These are phyloP conservation scores for Rutstroemia sp. DNA, from an alignment of 2,329 filamentous ascomycete genomes.

Conservation along the genomic window DNA sequence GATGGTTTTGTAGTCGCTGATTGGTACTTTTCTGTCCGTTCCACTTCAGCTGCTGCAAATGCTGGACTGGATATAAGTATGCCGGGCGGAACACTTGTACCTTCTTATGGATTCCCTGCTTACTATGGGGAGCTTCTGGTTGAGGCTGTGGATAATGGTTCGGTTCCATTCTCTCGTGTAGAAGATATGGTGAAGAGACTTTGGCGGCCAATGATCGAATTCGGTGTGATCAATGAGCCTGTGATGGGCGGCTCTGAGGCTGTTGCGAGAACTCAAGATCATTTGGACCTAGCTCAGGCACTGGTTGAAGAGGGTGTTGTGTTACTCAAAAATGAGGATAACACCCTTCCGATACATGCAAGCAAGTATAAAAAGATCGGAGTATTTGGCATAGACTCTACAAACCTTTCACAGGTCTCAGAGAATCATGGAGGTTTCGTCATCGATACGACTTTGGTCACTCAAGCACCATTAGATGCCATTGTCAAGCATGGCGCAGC, in stretches of 20 bases:
- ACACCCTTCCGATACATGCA: neutral
- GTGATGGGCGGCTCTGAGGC: neutral
- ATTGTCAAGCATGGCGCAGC: neutral
- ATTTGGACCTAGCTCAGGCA: neutral
- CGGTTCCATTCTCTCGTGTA: constrained; percentile 55
- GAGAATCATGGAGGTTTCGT: neutral
- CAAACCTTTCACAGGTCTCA: neutral
- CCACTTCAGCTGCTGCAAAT: constrained; percentile 68
- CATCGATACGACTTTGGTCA: neutral
- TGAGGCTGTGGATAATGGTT: constrained; percentile 54
- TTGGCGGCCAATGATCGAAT: neutral
- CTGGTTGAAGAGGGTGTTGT: neutral
- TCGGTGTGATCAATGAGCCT: neutral
- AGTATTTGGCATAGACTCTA: neutral
- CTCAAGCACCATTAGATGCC: neutral
- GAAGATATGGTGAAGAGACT: constrained; percentile 56
- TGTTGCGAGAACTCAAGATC: neutral
- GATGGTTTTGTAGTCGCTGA: constrained; percentile 80
- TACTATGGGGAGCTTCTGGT: constrained; percentile 27
- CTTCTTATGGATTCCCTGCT: constrained; percentile 3
- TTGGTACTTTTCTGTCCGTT: constrained; percentile 76
- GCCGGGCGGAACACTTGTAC: constrained; percentile 11
- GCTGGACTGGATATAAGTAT: constrained; percentile 65
- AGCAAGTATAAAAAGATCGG: neutral
- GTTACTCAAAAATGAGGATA: neutral